phyloP scores from a whole-genome alignment of 768 basidiomycete genomes.

The Cystofilobasidium bisporidii region DNA sequence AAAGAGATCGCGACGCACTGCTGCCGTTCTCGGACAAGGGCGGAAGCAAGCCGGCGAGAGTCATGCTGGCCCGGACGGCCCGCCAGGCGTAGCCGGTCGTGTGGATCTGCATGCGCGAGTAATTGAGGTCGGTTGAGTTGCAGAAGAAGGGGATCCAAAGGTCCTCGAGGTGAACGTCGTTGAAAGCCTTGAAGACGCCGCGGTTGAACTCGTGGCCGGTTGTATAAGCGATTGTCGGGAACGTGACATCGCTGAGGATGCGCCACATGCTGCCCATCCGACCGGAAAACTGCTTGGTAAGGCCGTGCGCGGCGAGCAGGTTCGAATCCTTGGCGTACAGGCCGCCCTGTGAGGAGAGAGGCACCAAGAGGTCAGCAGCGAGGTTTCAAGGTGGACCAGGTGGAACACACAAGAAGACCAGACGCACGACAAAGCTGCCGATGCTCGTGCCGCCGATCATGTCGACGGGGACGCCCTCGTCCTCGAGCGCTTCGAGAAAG shows the following conservation, averaged over 20 bases:
- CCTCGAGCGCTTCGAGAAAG: constrained; percentile 82
- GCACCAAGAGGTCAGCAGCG: constrained; percentile 46
- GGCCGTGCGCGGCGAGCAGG: constrained; percentile 54
- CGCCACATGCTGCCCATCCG: constrained; percentile 92
- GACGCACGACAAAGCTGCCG: constrained; percentile 8
- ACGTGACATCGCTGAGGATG: constrained; percentile 82
- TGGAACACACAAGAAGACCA: background rate
- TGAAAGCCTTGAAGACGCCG: constrained; percentile 88
- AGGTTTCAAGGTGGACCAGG: constrained; percentile 45
- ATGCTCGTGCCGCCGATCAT: constrained; percentile 59
- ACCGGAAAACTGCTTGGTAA: constrained; percentile 79
- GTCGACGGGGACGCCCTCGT: constrained; percentile 86
- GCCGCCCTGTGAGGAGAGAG: constrained; percentile 67
- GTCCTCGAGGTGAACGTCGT: constrained; percentile 73
- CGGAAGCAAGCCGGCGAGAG: constrained; percentile 84
- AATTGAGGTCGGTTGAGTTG: constrained; percentile 94
- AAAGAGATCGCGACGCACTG: constrained; percentile 30
- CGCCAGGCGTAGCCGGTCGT: constrained; percentile 96
- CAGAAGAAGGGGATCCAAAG: constrained; percentile 99
- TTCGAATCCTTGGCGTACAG: constrained; percentile 72
- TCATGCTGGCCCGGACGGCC: constrained; percentile 83
- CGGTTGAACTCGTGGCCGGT: constrained; percentile 74
- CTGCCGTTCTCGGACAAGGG: constrained; percentile 90
- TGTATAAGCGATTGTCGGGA: constrained; percentile 84
- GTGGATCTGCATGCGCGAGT: constrained; percentile 93